Percentiles rank a stretch among this genome's conserved stretches.
Evolutionary conservation across 257 asterid genomes (phyloP).

Genomic region (Nicotiana otophora): DNA sequence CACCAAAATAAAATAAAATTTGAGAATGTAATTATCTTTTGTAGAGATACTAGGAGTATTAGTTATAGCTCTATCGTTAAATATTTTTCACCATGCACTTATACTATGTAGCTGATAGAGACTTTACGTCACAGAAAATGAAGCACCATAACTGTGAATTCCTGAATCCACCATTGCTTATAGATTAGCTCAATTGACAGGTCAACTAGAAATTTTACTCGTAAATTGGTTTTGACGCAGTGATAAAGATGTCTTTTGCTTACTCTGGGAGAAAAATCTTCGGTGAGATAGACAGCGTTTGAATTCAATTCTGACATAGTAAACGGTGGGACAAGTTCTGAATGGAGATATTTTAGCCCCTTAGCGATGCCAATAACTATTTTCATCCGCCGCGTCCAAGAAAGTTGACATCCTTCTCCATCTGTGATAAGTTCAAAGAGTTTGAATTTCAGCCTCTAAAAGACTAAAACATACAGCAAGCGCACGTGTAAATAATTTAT

Average conservation of each 20-base stretch:
- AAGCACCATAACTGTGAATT: too few species aligned
- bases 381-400: constrained; percentile 95
- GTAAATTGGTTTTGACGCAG: background rate
- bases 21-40: background rate
- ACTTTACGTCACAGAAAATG: too few species aligned
- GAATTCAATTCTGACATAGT: constrained; percentile 81
- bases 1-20: constrained; percentile 7
- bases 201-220: background rate
- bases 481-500: background rate
- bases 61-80: too few species aligned
- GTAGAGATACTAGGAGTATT: too few species aligned
- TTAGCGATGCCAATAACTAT: constrained; percentile 79
- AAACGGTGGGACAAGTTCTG: constrained; percentile 81
- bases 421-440: constrained; percentile 33
- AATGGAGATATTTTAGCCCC: constrained; percentile 80
- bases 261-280: constrained; percentile 96
- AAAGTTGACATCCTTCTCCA: constrained; percentile 87
- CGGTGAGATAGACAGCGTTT: constrained; percentile 79
- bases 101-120: too few species aligned
- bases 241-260: background rate
- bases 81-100: too few species aligned
- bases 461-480: background rate
- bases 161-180: background rate
- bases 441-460: background rate
- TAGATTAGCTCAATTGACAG: background rate